A percentile compares a stretch with the other conserved stretches of the same genome.
Evolutionary conservation across 768 basidiomycete genomes (phyloP).

Genomic region (Pisolithus tinctorius): DNA sequence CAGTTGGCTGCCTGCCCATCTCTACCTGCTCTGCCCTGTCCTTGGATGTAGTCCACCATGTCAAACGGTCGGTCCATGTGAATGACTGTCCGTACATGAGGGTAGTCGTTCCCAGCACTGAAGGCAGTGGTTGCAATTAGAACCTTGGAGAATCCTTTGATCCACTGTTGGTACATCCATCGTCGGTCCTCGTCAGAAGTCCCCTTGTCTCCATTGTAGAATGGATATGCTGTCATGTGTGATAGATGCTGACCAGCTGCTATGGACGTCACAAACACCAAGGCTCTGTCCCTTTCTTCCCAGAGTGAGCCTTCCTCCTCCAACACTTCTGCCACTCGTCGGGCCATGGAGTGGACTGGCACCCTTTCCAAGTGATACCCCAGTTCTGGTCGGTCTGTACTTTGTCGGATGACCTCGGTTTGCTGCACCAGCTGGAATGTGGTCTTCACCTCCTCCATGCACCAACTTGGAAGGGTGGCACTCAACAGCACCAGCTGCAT

Average conservation of each 20-base stretch:
- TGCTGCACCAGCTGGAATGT: conserved; percentile 6
- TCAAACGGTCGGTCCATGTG: conserved; percentile 14
- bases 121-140: conserved; percentile 19
- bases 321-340: neutral
- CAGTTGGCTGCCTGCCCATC: conserved; percentile 5
- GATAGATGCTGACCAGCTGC: neutral
- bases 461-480: conserved; percentile 6
- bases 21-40: conserved; percentile 11
- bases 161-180: conserved; percentile 8
- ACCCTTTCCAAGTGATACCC: neutral
- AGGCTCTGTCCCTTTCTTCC: neutral
- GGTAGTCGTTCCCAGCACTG: conserved; percentile 19
- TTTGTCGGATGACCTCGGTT: no score
- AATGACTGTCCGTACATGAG: conserved; percentile 10
- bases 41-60: conserved; percentile 13
- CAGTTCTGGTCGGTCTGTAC: conserved; percentile 6
- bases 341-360: neutral
- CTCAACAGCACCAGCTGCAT: conserved; percentile 15
- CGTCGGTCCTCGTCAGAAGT: neutral
- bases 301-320: no score
- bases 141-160: neutral
- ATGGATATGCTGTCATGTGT: neutral
- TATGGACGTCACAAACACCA: conserved; percentile 8
- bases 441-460: neutral
- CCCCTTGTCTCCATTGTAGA: conserved; percentile 8